Evolutionary conservation across 495 filamentous ascomycete species (phyloP).

Genomic region (Eremomyces bilateralis): DNA sequence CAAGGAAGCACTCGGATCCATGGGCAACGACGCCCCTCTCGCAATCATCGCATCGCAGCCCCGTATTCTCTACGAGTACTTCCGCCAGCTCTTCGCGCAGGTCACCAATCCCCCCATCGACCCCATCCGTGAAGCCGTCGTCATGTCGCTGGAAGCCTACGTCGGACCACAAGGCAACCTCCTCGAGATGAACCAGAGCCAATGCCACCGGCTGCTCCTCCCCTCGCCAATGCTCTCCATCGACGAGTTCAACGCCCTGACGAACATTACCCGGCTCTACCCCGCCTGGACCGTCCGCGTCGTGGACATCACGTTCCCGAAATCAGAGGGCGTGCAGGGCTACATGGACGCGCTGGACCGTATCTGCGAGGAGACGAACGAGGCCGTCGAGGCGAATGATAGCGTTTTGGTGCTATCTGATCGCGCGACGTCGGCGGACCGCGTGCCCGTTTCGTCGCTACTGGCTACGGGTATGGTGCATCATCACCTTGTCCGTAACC

Average conservation of each 20-base stretch:
- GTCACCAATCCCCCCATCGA: constrained; percentile 99
- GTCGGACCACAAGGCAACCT: constrained; percentile 95
- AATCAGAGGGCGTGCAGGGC: constrained; percentile 60
- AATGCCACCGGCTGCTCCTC: constrained; percentile 71
- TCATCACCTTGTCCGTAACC: constrained; percentile 91
- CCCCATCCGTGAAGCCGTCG: constrained; percentile 92
- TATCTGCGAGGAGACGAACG: constrained; percentile 71
- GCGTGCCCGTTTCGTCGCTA: constrained; percentile 72
- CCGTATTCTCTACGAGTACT: constrained; percentile 90
- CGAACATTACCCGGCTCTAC: constrained; percentile 53
- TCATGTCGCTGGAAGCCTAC: constrained; percentile 97
- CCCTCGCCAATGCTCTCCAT: constrained; percentile 84
- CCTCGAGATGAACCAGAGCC: constrained; percentile 77
- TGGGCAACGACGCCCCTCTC: constrained; percentile 95
- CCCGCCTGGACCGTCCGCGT: constrained; percentile 72
- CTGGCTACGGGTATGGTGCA: constrained; percentile 90
- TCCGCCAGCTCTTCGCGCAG: constrained; percentile 96
- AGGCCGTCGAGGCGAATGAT: constrained; percentile 67
- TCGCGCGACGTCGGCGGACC: constrained; percentile 61
- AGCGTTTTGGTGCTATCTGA: constrained; percentile 84
- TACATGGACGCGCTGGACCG: constrained; percentile 78
- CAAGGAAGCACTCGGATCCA: constrained; percentile 97
- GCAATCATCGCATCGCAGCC: constrained; percentile 80
- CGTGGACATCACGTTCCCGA: constrained; percentile 96
- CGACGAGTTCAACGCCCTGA: constrained; percentile 77